Conservation (phyloP, 768 basidiomycete species). For the Galerina marginata region DNA sequence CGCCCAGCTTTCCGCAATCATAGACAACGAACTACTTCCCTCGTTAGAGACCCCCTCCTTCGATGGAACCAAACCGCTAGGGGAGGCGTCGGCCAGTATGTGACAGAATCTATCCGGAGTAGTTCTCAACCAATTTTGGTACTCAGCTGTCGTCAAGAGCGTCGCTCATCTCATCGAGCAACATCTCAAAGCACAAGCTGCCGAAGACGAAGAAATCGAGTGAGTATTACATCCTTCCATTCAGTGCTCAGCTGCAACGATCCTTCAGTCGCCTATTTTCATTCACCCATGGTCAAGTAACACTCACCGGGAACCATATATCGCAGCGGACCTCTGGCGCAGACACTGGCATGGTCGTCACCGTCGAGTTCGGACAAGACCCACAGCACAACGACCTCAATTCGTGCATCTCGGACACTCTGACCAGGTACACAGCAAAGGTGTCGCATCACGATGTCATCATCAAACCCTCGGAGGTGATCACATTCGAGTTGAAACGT, state of each 20-base stretch:
- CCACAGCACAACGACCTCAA: conserved; percentile 60
- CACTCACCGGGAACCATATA: conserved; percentile 30
- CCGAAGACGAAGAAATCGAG: conserved; percentile 40
- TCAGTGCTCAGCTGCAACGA: conserved; percentile 11
- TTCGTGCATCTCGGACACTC: conserved; percentile 51
- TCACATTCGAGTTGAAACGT: conserved; percentile 57
- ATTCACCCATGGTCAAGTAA: conserved; percentile 58
- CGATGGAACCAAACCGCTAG: conserved; percentile 33
- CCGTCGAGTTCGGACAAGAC: conserved; percentile 51
- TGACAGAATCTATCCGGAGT: not conserved
- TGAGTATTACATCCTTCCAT: conserved; percentile 19
- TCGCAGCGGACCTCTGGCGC: conserved; percentile 24
- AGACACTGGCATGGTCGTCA: conserved; percentile 53
- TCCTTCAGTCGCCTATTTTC: conserved; percentile 49
- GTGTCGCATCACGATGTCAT: conserved; percentile 59
- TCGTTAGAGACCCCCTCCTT: conserved; percentile 49
- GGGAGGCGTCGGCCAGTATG: conserved; percentile 26
- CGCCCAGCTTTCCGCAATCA: conserved; percentile 60
- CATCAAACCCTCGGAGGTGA: conserved; percentile 63
- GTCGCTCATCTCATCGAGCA: conserved; percentile 51
- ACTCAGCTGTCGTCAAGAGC: conserved; percentile 54
- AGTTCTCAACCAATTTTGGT: not conserved
- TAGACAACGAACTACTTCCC: conserved; percentile 54
- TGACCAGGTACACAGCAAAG: conserved; percentile 38
- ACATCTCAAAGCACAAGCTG: conserved; percentile 41